Conservation (phyloP, 2,329 filamentous ascomycete genomes). For the Domatiomyces catenatus region DNA sequence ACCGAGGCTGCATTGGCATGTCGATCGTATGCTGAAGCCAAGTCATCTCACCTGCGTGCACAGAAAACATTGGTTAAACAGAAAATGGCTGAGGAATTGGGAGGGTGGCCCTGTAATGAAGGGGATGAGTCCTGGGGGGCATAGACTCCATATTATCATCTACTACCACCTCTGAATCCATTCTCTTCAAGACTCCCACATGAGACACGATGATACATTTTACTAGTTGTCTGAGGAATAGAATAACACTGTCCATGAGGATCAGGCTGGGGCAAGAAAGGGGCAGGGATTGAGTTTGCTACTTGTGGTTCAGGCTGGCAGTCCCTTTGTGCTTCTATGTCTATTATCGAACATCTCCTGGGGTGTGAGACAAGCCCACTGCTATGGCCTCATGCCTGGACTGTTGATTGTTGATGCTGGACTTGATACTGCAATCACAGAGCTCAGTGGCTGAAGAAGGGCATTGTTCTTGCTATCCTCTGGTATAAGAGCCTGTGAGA, state of each 20-base stretch:
- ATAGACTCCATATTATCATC: background rate
- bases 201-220: background rate
- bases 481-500: too few relatives aligned
- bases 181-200: too few relatives aligned
- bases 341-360: too few relatives aligned
- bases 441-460: too few relatives aligned
- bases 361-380: too few relatives aligned
- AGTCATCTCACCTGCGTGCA: background rate
- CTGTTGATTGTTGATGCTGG: too few relatives aligned
- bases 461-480: too few relatives aligned
- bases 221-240: background rate
- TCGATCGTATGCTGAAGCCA: background rate
- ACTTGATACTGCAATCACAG: too few relatives aligned
- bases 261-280: background rate
- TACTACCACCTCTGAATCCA: background rate
- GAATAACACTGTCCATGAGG: background rate
- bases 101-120: background rate
- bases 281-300: background rate
- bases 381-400: too few relatives aligned
- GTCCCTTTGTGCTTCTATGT: too few relatives aligned
- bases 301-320: too few relatives aligned
- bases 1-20: background rate
- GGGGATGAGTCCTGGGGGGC: background rate
- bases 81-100: background rate
- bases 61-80: background rate